Evolutionary conservation across 2,329 filamentous ascomycete genomes (phyloP), one percentile per base, ranked within the genome.

Genomic region (Cryphonectria radicalis): DNA sequence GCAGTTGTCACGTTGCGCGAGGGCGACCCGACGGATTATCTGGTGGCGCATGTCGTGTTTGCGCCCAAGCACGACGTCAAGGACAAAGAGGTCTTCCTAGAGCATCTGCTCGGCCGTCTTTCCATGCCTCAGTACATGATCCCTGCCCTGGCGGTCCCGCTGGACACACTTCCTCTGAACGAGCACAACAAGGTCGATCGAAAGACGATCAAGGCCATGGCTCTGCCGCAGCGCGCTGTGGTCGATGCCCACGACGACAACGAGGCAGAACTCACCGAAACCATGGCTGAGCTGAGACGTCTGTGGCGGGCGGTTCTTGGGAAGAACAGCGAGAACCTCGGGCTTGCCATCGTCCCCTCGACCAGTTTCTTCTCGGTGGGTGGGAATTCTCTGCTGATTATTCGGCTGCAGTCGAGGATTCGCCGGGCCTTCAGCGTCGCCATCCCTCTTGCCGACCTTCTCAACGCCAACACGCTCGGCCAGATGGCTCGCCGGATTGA

Each of bases 361-460:
- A 77, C 82, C 1, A 79, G 82, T 74, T 85, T 85, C 74, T 85
- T 84, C 75, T 70, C 71, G 0, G 73, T 80, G 1, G 83, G 83
- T 2, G 84, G 83, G 6, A 84, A 79, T 69, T 85, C 83, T 0
- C 68, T 85, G 4, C 76, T 82, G 0, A 71, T 84, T 1, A 74
- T 85, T 5, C 74, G 77, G 4, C 77, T 88, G 0, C 80, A 82
- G 59, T 65, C 74, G 0, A 68, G 69, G 0, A 80, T 87, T 42
- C 74, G 75, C 2, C 67, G 78, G 1, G 63, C 43, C 0, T 82
- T 85, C 65, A 69, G 74, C 0, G 74, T 80, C 4, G 66, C 63
- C 0, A 8, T 84, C 0, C 74, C 75, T 0, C 74, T 86, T 0
- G 28, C 75, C 1, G 74, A 82, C 0, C 75, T 87, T 1, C 80